A percentile compares a stretch with the other conserved stretches of the same genome.
These are phyloP conservation scores for Pichia exigua DNA, from an alignment of 805 yeast species.

Conservation along the genomic window DNA sequence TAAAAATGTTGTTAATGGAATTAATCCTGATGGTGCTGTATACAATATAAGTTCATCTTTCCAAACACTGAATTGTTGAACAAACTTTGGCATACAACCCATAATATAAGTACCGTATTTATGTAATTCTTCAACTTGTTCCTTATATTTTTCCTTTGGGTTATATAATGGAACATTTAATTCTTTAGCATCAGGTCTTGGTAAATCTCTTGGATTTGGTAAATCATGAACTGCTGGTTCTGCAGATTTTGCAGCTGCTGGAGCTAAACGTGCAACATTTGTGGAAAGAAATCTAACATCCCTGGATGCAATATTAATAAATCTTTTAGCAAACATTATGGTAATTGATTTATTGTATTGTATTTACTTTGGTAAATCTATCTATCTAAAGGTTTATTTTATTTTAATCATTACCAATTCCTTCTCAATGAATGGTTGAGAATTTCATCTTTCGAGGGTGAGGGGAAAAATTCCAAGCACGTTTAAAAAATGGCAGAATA, in stretches of 20 bases:
- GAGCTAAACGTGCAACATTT: slow-evolving; percentile 2
- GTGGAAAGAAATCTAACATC: slow-evolving; percentile 7
- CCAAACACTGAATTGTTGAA: slow-evolving; percentile 85
- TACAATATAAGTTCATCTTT: slow-evolving; percentile 76
- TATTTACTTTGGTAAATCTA: background rate
- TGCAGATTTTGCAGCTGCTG: slow-evolving; percentile 8
- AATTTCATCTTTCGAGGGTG: background rate
- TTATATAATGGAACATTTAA: slow-evolving; percentile 48
- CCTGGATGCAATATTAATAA: background rate
- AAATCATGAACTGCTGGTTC: slow-evolving; percentile 20
- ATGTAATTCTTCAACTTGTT: slow-evolving; percentile 63
- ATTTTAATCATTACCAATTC: background rate
- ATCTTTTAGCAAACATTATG: slow-evolving; percentile 9
- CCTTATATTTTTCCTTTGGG: slow-evolving; percentile 70
- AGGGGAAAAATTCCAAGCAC: background rate
- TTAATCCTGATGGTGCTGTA: slow-evolving; percentile 67
- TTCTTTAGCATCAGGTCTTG: slow-evolving; percentile 28
- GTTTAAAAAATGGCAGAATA: background rate
- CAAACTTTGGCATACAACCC: slow-evolving; percentile 70
- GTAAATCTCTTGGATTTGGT: slow-evolving; percentile 28
- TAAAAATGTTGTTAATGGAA: slow-evolving; percentile 64
- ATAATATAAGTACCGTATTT: slow-evolving; percentile 74
- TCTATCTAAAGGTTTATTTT: background rate
- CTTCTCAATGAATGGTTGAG: background rate
- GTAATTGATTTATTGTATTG: background rate